Conservation (phyloP, 1,284 basidiomycete genomes). For the Peniophora sp. region DNA sequence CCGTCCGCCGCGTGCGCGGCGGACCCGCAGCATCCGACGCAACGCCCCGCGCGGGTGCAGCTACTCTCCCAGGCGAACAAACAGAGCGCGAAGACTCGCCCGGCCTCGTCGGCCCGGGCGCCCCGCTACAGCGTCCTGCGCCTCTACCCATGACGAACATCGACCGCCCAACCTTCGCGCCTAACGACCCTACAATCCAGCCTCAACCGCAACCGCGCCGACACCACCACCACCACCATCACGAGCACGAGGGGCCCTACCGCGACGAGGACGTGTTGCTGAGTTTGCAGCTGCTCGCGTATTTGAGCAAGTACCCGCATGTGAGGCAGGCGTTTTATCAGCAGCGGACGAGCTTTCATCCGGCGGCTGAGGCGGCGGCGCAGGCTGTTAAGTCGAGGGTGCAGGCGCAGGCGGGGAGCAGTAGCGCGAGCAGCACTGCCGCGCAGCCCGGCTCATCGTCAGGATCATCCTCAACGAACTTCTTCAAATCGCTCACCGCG, state of each 20-base stretch:
- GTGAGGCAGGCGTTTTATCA: conserved; percentile 96
- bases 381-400: conserved; percentile 14
- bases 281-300: conserved; percentile 88
- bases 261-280: conserved; percentile 94
- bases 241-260: conserved; percentile 55
- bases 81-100: conserved; percentile 7
- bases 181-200: not conserved
- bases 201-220: not conserved
- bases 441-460: conserved; percentile 2
- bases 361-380: conserved; percentile 39
- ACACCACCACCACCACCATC: conserved; percentile 21
- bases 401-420: conserved; percentile 4
- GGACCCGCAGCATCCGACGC: conserved; percentile 5
- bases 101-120: conserved; percentile 9
- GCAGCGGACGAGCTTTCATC: conserved; percentile 66
- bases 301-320: conserved; percentile 96
- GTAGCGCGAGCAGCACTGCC: too few relatives aligned
- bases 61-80: conserved; percentile 21
- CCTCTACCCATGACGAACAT: conserved; percentile 9
- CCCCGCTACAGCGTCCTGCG: conserved; percentile 10
- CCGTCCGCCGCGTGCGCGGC: conserved; percentile 12
- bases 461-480: not conserved
- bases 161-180: too few relatives aligned
- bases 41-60: conserved; percentile 29
- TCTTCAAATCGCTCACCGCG: conserved; percentile 26